Base-by-base conservation (phyloP, 2,329 filamentous ascomycete species). In the Monosporascus sp. region DNA sequence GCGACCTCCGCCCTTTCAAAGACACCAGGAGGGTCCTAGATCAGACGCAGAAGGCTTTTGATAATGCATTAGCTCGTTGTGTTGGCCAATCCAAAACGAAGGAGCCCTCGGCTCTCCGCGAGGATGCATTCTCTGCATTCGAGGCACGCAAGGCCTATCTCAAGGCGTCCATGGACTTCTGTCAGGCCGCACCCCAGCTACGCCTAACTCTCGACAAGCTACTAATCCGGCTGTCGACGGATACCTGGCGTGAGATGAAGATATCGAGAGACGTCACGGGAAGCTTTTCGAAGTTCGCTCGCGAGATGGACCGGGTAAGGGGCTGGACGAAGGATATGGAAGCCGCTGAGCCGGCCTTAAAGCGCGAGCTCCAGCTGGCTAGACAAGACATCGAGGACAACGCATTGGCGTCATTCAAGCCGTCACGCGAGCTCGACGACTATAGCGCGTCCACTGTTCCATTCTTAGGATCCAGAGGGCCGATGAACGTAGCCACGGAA, bases 241-340 rank as follows among this genome's bases (percentile, higher is more conserved):
- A 97, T 62, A 82, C 96, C 61, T 97, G 90, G 88, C 85, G 86
- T 56, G 91, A 97, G 66, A 86, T 96, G 79, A 88, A 85, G 64
- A 75, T 79, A 3, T 81, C 87, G 1, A 78, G 88, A 50, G 89
- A 93, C 51, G 77, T 81, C 3, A 81, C 84, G 19, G 76, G 77
- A 19, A 79, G 78, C 31, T 86, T 92, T 49, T 77, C 79, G 3
- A 84, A 84, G 60, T 91, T 84, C 78, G 82, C 79, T 16, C 74
- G 79, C 27, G 94, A 97, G 69, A 91, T 99, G 80, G 92, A 97
- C 59, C 85, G 94, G 20, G 86, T 99, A 52, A 85, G 88, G 55
- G 91, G 92, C 35, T 99, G 94, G 94, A 87, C 89, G 53, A 89
- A 87, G 65, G 91, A 97, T 69, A 93, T 99, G 89, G 93, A 97